A percentile compares a stretch with the other conserved stretches of the same genome.
Evolutionary conservation across 257 asterid genomes (phyloP).

Genomic region (Plantago ovata): DNA sequence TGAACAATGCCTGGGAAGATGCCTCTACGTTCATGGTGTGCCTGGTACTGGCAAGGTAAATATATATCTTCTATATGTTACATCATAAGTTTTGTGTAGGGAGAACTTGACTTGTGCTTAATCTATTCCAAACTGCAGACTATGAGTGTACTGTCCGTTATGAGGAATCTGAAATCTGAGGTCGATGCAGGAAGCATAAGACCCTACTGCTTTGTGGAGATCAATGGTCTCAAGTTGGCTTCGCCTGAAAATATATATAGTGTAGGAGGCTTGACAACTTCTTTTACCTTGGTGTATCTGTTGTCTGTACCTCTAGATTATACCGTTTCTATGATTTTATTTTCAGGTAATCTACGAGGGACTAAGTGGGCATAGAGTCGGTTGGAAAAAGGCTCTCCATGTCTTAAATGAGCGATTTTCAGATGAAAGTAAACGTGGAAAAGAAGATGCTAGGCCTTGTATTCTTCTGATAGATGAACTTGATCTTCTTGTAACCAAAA

Average conservation of each 20-base stretch:
- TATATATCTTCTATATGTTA: conserved; percentile 1
- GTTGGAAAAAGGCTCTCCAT: conserved; percentile 94
- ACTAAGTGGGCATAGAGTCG: conserved; percentile 78
- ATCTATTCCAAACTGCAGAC: conserved; percentile 60
- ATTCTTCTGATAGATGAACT: conserved; percentile 93
- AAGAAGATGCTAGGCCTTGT: conserved; percentile 68
- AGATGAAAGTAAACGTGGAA: conserved; percentile 43
- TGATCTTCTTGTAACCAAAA: conserved; percentile 91
- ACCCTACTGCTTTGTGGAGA: conserved; percentile 91
- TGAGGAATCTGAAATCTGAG: conserved; percentile 77
- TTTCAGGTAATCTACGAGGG: conserved; percentile 93
- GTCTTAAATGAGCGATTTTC: conserved; percentile 77
- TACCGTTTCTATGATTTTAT: conserved; percentile 17
- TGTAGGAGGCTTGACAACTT: conserved; percentile 39
- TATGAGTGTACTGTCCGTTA: conserved; percentile 82
- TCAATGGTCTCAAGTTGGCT: conserved; percentile 92
- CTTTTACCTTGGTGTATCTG: conserved; percentile 10
- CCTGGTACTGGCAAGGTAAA: conserved; percentile 99
- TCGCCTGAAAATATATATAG: conserved; percentile 88
- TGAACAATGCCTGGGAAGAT: conserved; percentile 88
- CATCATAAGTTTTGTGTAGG: conserved; percentile 4
- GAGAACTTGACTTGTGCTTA: conserved; percentile 16
- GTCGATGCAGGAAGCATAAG: conserved; percentile 72
- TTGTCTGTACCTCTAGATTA: conserved; percentile 6
- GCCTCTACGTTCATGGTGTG: conserved; percentile 95